Evolutionary conservation across 106 monocot genomes (phyloP), one percentile per base, ranked within the genome.

Genomic region (Cymbidium sinense): DNA sequence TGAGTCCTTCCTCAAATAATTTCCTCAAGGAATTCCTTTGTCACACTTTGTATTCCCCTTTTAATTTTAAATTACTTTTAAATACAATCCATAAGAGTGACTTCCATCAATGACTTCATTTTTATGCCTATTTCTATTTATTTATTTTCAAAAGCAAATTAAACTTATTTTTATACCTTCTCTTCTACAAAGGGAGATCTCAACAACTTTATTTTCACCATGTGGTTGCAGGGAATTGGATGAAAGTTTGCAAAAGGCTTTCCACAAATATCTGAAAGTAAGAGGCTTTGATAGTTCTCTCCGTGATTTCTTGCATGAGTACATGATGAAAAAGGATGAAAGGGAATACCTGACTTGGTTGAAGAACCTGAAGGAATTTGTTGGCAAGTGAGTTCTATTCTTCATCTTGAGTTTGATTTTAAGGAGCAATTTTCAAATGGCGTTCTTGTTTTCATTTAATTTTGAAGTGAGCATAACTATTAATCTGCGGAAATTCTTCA

Each of bases 291-390:
- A 84, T 43, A 29, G 27, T 39, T 90, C 93, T 0, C 74, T 90
- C 28, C 80, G 43, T 29, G 81, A 79, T 27, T 85, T 82, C 84
- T 76, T 93, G 73, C 73, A 70, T 4, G 89, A 87, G 3, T 92
- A 92, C 87, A 89, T 89, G 89, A 73, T 83, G 37, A 82, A 51
- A 58, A 90, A 90, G 82, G 86, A 93, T 29, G 87, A 90, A 43
- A 85, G 82, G 50, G 89, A 93, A 80, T 88, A 88, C 43, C 18
- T 88, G 2, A 67, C 47, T 31, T 93, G 93, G 93, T 62, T 92
- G 30, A 85, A 90, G 74, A 90, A 86, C 81, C 80, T 90, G 78
- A 90, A 90, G 73, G 64, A 82, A 36, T 93, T 93, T 52, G 27
- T 93, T 37, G 85, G 50, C 28, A 83, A 82, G 23, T 91, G 77